These are phyloP conservation scores for Ophiostoma fasciatum DNA, from an alignment of 2,329 filamentous ascomycete genomes.

Conservation along the genomic window DNA sequence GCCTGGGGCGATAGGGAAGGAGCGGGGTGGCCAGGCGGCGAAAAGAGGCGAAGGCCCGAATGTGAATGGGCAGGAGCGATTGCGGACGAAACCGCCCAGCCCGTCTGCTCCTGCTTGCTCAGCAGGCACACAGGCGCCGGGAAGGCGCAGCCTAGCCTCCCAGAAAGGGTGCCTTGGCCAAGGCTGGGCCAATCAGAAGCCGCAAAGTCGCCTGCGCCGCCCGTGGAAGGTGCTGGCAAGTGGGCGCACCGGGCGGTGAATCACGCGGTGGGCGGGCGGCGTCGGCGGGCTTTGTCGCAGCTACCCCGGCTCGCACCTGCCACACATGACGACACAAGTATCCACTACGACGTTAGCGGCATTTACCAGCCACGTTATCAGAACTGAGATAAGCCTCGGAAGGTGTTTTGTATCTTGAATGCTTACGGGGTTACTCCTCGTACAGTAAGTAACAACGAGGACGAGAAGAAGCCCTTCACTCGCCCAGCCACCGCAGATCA, in stretches of 20 bases:
- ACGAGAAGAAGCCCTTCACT: too few species aligned
- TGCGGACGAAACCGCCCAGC: conserved; percentile 6
- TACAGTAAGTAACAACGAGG: too few species aligned
- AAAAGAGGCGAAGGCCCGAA: conserved; percentile 1
- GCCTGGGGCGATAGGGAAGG: too few species aligned
- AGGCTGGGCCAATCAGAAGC: conserved; percentile 5
- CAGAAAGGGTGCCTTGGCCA: too few species aligned
- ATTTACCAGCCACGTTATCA: too few species aligned
- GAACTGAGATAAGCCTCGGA: too few species aligned
- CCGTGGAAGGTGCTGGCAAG: conserved; percentile 9
- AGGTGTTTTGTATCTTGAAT: too few species aligned
- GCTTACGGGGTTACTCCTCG: too few species aligned
- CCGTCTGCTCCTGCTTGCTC: conserved; percentile 5
- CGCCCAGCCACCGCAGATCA: too few species aligned
- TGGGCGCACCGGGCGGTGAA: conserved; percentile 4
- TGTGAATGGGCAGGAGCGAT: conserved; percentile 8
- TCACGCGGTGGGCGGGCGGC: conserved; percentile 4
- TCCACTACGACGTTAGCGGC: conserved; percentile 6
- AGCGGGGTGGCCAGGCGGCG: too few species aligned
- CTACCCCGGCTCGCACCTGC: conserved; percentile 2
- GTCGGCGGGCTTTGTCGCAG: conserved; percentile 1
- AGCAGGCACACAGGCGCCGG: conserved; percentile 2
- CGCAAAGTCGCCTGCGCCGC: not conserved
- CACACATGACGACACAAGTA: conserved; percentile 8
- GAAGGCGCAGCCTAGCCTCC: conserved; percentile 2